A percentile compares a stretch with the other conserved stretches of the same genome.
Conservation (phyloP, 2,329 filamentous ascomycete species). For the Penicillium concentricum region DNA sequence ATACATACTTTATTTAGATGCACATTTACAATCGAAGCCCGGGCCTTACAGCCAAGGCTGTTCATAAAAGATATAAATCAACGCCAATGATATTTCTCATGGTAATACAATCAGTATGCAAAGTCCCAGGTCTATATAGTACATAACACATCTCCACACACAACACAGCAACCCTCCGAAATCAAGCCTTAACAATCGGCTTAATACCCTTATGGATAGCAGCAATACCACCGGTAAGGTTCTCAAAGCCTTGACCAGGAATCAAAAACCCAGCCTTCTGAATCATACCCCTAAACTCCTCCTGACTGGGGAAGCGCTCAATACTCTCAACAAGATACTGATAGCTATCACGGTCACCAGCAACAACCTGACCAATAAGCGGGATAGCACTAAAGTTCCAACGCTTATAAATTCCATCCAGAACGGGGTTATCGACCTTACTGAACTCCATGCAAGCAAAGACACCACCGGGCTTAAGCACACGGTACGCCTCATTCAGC, state of each 20-base stretch:
- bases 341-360: conserved; percentile 91
- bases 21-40: conserved; percentile 1
- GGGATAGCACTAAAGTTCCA: conserved; percentile 97
- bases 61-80: not conserved
- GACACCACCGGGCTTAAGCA: conserved; percentile 89
- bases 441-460: conserved; percentile 97
- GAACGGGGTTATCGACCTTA: conserved; percentile 72
- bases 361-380: conserved; percentile 90
- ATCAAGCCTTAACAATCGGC: conserved; percentile 44
- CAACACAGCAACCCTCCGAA: not conserved
- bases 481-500: conserved; percentile 77
- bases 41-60: not conserved
- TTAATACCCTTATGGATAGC: conserved; percentile 97
- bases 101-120: conserved; percentile 16
- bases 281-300: conserved; percentile 67
- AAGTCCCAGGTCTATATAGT: conserved; percentile 20
- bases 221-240: conserved; percentile 87
- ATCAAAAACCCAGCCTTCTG: conserved; percentile 75
- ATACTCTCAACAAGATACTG: conserved; percentile 99
- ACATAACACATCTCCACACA: conserved; percentile 8
- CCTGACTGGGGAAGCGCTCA: conserved; percentile 84
- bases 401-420: conserved; percentile 86
- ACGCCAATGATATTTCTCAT: conserved; percentile 8
- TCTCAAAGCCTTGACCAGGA: conserved; percentile 79
- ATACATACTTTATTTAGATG: not conserved